Conservation (phyloP, 441 rosid species). For the Adansonia rubrostipa region DNA sequence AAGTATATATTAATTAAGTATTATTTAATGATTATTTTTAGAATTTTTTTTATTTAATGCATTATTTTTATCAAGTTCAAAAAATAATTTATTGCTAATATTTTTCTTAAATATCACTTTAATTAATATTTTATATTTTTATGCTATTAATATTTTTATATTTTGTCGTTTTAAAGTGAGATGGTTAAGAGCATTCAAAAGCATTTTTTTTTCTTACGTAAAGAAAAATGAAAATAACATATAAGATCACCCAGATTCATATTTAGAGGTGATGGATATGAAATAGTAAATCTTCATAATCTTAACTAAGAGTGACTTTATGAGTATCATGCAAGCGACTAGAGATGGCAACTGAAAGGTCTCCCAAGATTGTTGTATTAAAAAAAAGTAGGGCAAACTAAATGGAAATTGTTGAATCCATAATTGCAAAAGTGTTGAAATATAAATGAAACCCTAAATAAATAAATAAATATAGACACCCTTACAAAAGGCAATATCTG, state of each 20-base stretch:
- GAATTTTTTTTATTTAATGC: too few relatives aligned
- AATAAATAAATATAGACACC: background rate
- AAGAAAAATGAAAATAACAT: background rate
- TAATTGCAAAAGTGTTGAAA: background rate
- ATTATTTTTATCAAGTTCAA: too few relatives aligned
- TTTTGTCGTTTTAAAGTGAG: background rate
- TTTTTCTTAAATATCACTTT: too few relatives aligned
- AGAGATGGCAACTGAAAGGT: background rate
- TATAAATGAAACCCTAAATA: background rate
- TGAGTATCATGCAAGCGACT: background rate
- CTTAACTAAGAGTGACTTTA: background rate
- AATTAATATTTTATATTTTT: too few relatives aligned
- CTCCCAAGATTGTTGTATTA: background rate
- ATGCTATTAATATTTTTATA: too few relatives aligned
- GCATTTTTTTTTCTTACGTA: background rate
- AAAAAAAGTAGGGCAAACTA: background rate
- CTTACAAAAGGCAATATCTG: conserved; percentile 5
- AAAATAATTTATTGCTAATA: too few relatives aligned
- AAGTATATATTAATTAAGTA: too few relatives aligned
- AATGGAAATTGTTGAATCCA: background rate
- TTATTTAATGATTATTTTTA: too few relatives aligned
- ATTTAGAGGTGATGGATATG: background rate
- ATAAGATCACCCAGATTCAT: background rate
- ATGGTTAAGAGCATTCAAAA: background rate
- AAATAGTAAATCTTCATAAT: background rate